Evolutionary conservation across 2,329 filamentous ascomycete genomes (phyloP), one percentile per base, ranked within the genome.

Genomic region (Talaromyces pinophilus): DNA sequence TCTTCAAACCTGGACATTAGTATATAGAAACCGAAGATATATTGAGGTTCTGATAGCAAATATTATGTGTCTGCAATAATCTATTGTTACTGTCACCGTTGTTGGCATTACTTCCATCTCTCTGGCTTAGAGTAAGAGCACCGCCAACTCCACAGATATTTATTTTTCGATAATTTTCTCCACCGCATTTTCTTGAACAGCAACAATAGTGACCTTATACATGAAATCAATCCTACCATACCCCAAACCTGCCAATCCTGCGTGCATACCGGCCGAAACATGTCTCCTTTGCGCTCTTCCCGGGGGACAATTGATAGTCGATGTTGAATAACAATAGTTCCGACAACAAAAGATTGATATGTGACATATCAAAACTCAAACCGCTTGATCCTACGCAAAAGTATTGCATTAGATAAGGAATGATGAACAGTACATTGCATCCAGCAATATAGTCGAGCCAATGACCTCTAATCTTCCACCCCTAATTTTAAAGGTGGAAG

Each of bases 371-470:
- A 52, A 57, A 57, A 13, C 10, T 38, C n/a, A 38, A 38, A 19
- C n/a, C 2, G 28, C n/a, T 1, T 35, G 10, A 22, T 35, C 52
- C 52, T 57, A 38, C 17, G 54, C 17, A 30, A 52, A 52, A 7
- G 10, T 38, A 11, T 57, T 57, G 52, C 30, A 22, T 57, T 57
- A 57, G 52, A 57, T 38, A 54, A 57, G n/a, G 5, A 38, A 57
- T 17, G 1, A 19, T 22, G 3, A 19, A 19, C 10, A 38, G 1
- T 11, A 57, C 11, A 22, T 57, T 57, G 30, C 30, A 19, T 13
- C 30, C 52, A 35, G n/a, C n/a, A 13, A 38, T 35, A 57, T 35
- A 1, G n/a, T n/a, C n/a, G 10, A 19, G 30, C 30, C n/a, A 19
- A 38, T 19, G 10, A 35, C 52, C 52, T 57, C 52, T 38, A 38